Percentiles rank a stretch among this genome's conserved stretches.
These are phyloP conservation scores for Cystobasidium pallidum DNA, from an alignment of 1,284 basidiomycete genomes.

Conservation along the genomic window DNA sequence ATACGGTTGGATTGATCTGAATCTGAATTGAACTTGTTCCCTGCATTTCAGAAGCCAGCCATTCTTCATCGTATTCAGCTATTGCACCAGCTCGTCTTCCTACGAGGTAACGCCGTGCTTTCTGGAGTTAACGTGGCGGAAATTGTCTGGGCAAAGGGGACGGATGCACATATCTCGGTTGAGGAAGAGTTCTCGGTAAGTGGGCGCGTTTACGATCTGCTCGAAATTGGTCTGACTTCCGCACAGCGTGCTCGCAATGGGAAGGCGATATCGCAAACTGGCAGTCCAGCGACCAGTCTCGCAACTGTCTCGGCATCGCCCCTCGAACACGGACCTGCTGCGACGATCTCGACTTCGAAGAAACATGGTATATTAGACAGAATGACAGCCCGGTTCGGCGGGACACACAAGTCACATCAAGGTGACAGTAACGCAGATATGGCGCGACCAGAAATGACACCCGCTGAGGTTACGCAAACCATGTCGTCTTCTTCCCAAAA, in stretches of 20 bases:
- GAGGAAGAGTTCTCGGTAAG: conserved; percentile 39
- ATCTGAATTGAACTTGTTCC: no score
- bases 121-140: conserved; percentile 16
- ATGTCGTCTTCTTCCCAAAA: background rate
- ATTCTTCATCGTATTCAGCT: conserved; percentile 20
- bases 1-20: no score
- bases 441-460: background rate
- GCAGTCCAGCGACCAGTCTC: conserved; percentile 2
- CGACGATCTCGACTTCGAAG: background rate
- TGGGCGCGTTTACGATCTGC: background rate
- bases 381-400: conserved; percentile 16
- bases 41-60: conserved; percentile 7
- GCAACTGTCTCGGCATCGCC: background rate
- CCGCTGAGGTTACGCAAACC: no score
- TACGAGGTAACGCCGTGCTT: conserved; percentile 29
- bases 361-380: conserved; percentile 19
- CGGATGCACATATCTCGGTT: conserved; percentile 25
- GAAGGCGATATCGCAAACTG: conserved; percentile 1
- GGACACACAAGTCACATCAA: background rate
- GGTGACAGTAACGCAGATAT: background rate
- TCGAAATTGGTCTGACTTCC: background rate
- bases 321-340: background rate
- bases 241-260: conserved; percentile 29
- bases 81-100: conserved; percentile 23
- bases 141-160: conserved; percentile 35